Conservation (phyloP, 139 green algal species). For the Chlamydomonas eustigma region DNA sequence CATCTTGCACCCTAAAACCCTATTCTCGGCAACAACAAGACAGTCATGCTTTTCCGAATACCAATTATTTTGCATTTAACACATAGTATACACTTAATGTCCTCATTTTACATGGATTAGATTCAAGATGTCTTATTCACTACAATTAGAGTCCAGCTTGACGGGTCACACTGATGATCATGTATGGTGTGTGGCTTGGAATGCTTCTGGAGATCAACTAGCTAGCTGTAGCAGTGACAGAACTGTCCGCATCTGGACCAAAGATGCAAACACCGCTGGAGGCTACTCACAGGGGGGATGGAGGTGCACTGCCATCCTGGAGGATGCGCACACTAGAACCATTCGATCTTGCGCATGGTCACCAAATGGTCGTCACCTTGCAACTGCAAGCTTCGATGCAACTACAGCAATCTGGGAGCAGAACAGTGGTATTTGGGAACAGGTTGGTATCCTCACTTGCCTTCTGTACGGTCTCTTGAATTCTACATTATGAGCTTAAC, state of each 20-base stretch:
- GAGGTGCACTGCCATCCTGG: conserved; percentile 68
- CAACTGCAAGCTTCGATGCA: conserved; percentile 86
- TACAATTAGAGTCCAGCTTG: background rate
- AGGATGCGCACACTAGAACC: conserved; percentile 76
- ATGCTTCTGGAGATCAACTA: conserved; percentile 59
- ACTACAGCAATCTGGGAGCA: conserved; percentile 79
- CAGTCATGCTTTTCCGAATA: no score
- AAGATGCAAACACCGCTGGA: background rate
- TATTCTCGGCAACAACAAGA: no score
- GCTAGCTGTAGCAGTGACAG: conserved; percentile 87
- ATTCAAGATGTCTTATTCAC: background rate
- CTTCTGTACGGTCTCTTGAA: background rate
- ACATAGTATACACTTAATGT: no score
- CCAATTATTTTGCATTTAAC: no score
- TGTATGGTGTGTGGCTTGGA: conserved; percentile 82
- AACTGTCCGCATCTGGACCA: conserved; percentile 84
- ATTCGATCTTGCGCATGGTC: conserved; percentile 79
- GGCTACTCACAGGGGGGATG: no score
- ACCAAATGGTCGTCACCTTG: conserved; percentile 68
- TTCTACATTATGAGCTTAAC: conserved; percentile 11
- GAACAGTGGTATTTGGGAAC: conserved; percentile 66
- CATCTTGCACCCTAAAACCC: no score
- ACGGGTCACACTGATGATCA: conserved; percentile 34
- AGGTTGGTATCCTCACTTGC: no score
- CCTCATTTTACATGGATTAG: no score